Base-by-base conservation (phyloP, 2,329 filamentous ascomycete genomes). In the Ascochyta viciae-villosae region DNA sequence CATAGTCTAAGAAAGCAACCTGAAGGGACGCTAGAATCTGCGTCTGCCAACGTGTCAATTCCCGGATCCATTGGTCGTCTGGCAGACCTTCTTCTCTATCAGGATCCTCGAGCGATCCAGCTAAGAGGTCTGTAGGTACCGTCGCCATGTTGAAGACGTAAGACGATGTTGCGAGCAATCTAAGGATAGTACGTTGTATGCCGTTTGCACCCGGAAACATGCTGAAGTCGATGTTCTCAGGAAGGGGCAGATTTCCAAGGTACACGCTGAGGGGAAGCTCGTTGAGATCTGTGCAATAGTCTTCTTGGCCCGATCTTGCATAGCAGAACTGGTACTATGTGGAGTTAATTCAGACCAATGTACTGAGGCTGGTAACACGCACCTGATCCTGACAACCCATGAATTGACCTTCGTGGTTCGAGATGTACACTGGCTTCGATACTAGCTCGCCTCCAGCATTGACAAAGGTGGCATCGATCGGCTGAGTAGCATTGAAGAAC, bases 41-140 rank as follows among this genome's bases (percentile, higher is more conserved):
- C 12, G 44, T 34, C 43, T 67, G 62, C 66, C 66, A 69, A 3
- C 56, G 58, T 4, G 53, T 40, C 15, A 66, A 31, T 41, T 69
- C 66, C 3, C 39, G 48, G 12, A 65, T 44, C 65, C 66, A 69
- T 40, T 66, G 64, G 12, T 66, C 58, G 13, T 60, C 31, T 4
- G 19, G 65, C 33, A 38, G 64, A 26, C 12, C 45, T 38, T 41
- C 23, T 23, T 50, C 23, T 22, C 38, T 16, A 34, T 49, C 39
- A 15, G 53, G 38, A 3, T 55, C 47, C 12, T 55, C 46, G 12
- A 50, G 22, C 1, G 46, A 55, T 13, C 40, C 40, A 1, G 52
- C 41, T n/a, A 40, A n/a, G 3, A 55, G 27, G 13, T 50, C 52
- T 19, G 16, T 23, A 7, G 35, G 23, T 27, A 50, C 40, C 6